Evolutionary conservation across 306 rosid species (phyloP).

Genomic region (Acmispon strigosus): DNA sequence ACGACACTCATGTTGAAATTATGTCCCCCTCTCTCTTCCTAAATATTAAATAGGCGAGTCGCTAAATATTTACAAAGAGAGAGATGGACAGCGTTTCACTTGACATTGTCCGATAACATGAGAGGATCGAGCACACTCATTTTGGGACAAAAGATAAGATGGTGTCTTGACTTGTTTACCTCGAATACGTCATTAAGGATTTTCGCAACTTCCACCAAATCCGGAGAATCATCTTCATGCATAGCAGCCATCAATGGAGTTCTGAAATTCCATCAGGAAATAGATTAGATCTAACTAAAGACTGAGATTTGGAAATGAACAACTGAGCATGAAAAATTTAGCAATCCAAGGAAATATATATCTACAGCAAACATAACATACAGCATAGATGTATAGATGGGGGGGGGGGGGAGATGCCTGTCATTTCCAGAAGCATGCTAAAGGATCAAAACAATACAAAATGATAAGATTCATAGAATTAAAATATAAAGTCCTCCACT

Average conservation of each 20-base stretch:
- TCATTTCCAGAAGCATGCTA: too few species aligned
- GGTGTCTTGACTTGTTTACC: constrained; percentile 33
- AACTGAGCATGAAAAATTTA: neutral
- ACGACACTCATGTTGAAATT: too few species aligned
- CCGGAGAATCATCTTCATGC: constrained; percentile 83
- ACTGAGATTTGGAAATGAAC: neutral
- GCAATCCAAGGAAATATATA: neutral
- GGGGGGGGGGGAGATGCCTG: too few species aligned
- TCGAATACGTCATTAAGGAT: constrained; percentile 55
- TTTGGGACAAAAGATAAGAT: neutral
- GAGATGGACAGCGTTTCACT: too few species aligned
- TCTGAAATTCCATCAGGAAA: constrained; percentile 38
- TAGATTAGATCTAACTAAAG: neutral
- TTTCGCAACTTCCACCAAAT: constrained; percentile 57
- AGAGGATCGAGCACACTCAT: too few species aligned
- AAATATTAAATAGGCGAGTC: too few species aligned
- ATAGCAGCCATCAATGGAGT: constrained; percentile 75
- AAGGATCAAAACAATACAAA: neutral
- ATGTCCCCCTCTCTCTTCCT: too few species aligned
- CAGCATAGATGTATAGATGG: too few species aligned
- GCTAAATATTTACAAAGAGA: too few species aligned
- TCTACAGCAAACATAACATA: neutral
- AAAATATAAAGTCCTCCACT: neutral
- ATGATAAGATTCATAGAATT: neutral
- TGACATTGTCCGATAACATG: too few species aligned